Percentiles rank a stretch among this genome's conserved stretches.
phyloP scores from a whole-genome alignment of 805 yeast species.

The Clavispora vitiphila region DNA sequence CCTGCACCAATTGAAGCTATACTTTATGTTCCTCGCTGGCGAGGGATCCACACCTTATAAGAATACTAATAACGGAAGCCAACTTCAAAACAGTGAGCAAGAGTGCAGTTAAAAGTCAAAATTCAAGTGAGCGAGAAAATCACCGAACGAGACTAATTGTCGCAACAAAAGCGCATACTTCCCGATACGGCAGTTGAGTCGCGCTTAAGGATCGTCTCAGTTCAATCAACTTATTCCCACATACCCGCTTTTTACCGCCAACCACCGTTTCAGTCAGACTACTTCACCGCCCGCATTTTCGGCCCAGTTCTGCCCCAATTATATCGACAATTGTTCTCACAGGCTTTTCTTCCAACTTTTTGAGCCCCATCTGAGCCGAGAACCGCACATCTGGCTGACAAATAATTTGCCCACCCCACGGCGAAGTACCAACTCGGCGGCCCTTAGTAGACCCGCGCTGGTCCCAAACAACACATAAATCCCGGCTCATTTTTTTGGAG shows the following conservation, averaged over 20 bases:
- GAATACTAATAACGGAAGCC: too few relatives aligned
- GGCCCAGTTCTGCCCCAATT: neutral
- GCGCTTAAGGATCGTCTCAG: neutral
- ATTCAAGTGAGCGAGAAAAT: too few relatives aligned
- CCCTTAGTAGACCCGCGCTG: neutral
- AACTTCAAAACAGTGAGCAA: too few relatives aligned
- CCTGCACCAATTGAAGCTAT: too few relatives aligned
- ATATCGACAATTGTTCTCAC: neutral
- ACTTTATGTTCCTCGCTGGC: too few relatives aligned
- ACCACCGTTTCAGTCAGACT: neutral
- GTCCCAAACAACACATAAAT: neutral
- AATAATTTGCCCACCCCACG: neutral
- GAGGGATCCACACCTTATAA: too few relatives aligned
- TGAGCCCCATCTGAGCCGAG: neutral
- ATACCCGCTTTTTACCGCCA: neutral
- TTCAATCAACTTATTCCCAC: neutral
- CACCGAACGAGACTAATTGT: too few relatives aligned
- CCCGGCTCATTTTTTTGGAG: neutral
- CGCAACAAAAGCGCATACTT: neutral
- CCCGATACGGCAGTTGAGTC: neutral
- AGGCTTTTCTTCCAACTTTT: neutral
- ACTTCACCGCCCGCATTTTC: neutral
- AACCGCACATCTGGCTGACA: neutral
- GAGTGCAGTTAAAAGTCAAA: too few relatives aligned
- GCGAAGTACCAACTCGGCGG: too few relatives aligned